Conservation (phyloP, 257 asterid genomes). For the Nicotiana paniculata region DNA sequence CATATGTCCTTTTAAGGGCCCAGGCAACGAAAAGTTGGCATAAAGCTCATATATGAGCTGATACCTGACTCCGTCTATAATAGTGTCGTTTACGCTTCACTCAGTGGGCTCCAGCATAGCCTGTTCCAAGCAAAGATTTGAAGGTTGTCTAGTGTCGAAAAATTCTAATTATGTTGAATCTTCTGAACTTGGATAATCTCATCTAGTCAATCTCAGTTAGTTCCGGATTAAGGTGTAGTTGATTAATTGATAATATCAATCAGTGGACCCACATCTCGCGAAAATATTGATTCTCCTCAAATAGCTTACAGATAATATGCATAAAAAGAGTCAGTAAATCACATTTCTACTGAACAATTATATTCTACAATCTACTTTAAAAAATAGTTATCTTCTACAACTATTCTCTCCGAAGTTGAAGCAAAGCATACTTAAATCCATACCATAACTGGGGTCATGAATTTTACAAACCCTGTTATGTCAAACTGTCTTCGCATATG, state of each 20-base stretch:
- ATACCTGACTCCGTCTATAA: background rate
- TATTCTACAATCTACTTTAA: background rate
- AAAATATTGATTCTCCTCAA: background rate
- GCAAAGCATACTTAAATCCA: background rate
- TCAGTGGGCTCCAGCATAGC: background rate
- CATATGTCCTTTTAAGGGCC: background rate
- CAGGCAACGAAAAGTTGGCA: background rate
- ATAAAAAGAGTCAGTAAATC: background rate
- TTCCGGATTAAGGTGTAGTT: background rate
- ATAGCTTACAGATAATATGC: background rate
- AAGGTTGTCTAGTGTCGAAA: background rate
- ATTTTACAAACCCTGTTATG: background rate
- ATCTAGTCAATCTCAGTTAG: background rate
- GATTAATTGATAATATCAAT: background rate
- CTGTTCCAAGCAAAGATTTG: background rate
- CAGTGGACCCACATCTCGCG: background rate
- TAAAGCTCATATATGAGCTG: background rate
- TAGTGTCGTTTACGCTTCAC: background rate
- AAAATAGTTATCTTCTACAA: background rate
- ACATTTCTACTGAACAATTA: background rate
- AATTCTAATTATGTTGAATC: background rate
- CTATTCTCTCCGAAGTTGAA: background rate
- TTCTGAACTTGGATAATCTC: background rate
- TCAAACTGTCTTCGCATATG: background rate
- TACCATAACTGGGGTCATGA: background rate